phyloP scores from a whole-genome alignment of 768 basidiomycete genomes.

The Lanmaoa rubissima region DNA sequence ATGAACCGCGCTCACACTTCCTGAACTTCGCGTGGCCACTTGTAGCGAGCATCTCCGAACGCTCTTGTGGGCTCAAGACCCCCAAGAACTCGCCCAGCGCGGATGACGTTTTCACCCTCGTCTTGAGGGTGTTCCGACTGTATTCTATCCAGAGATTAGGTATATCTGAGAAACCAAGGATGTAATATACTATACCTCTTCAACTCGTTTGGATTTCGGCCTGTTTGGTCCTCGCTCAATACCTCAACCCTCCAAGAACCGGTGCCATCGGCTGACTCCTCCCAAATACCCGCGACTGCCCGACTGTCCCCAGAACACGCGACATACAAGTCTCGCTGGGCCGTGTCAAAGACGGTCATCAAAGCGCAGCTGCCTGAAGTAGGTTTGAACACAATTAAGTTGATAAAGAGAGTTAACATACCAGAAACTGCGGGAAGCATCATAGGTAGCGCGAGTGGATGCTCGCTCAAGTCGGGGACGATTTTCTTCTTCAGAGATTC shows the following conservation, averaged over 20 bases:
- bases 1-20: constrained; percentile 51
- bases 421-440: constrained; percentile 85
- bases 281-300: constrained; percentile 94
- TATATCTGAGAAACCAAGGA: background rate
- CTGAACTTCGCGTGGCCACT: constrained; percentile 76
- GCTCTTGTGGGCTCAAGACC: constrained; percentile 84
- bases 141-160: constrained; percentile 45
- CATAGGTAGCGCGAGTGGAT: constrained; percentile 66
- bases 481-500: constrained; percentile 48
- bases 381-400: constrained; percentile 11
- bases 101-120: constrained; percentile 71
- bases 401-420: constrained; percentile 18
- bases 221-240: constrained; percentile 96
- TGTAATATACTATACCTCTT: constrained; percentile 54
- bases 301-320: constrained; percentile 93
- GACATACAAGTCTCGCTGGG: constrained; percentile 79
- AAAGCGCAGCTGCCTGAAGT: constrained; percentile 83
- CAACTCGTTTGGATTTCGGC: constrained; percentile 82
- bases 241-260: constrained; percentile 91
- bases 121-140: constrained; percentile 79
- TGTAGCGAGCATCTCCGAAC: constrained; percentile 89
- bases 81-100: constrained; percentile 80
- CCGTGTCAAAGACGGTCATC: constrained; percentile 83
- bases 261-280: constrained; percentile 56
- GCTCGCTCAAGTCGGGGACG: constrained; percentile 64